Conservation (phyloP, 306 rosid species). For the Sophora flavescens region DNA sequence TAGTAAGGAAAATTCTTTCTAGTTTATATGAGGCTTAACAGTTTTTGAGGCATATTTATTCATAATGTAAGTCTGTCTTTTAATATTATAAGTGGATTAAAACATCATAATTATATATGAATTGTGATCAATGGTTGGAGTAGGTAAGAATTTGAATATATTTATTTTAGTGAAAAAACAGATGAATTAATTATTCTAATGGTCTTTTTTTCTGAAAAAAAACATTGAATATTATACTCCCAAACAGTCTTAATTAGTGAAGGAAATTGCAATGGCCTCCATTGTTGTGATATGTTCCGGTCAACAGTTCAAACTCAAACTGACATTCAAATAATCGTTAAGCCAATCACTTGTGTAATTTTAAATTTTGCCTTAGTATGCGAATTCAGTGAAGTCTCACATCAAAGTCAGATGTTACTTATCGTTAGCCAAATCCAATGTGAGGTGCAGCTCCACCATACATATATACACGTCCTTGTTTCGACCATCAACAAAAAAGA, state of each 20-base stretch:
- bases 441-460: not conserved
- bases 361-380: not conserved
- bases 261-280: not conserved
- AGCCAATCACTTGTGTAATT: not conserved
- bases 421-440: slow-evolving; percentile 26
- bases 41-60: not conserved
- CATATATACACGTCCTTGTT: slow-evolving; percentile 28
- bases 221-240: not conserved
- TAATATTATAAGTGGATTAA: not conserved
- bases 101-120: not conserved
- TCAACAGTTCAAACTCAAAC: not conserved
- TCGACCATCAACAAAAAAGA: slow-evolving; percentile 36
- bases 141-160: slow-evolving; percentile 16
- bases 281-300: not conserved
- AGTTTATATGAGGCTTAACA: not conserved
- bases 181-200: not conserved
- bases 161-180: not conserved
- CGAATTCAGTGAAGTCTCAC: slow-evolving; percentile 45
- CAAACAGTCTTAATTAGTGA: not conserved
- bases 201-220: not conserved
- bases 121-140: slow-evolving; percentile 20
- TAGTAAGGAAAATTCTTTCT: too few species aligned
- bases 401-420: slow-evolving; percentile 49
- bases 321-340: not conserved
- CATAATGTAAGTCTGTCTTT: not conserved